phyloP scores from a whole-genome alignment of 768 basidiomycete species.

The Kwoniella sp. region DNA sequence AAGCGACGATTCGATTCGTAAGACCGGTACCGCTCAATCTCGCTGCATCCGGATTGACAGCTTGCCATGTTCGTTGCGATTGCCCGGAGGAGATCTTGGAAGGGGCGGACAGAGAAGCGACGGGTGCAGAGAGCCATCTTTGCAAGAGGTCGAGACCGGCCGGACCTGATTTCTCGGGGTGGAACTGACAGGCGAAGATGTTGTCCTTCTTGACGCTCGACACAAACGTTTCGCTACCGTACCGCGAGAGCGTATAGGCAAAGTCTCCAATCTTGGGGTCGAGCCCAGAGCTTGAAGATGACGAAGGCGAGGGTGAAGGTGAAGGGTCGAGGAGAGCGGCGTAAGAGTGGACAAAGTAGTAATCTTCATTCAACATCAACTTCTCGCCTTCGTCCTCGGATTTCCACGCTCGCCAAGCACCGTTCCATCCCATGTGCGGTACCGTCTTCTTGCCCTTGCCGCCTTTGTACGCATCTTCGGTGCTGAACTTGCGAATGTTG shows the following conservation, averaged over 20 bases:
- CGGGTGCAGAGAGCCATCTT: slow-evolving; percentile 68
- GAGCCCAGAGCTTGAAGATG: neutral
- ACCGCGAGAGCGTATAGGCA: slow-evolving; percentile 84
- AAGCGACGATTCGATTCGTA: slow-evolving; percentile 93
- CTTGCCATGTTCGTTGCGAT: slow-evolving; percentile 28
- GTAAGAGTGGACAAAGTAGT: slow-evolving; percentile 98
- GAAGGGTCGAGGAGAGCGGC: slow-evolving; percentile 55
- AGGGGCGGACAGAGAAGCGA: slow-evolving; percentile 32
- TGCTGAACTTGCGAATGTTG: slow-evolving; percentile 70
- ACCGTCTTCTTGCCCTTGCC: slow-evolving; percentile 69
- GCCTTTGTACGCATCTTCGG: slow-evolving; percentile 49
- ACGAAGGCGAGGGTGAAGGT: slow-evolving; percentile 24
- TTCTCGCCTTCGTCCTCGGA: slow-evolving; percentile 57
- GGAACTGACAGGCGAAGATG: slow-evolving; percentile 92
- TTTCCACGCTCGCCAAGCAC: slow-evolving; percentile 63
- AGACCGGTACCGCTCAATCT: slow-evolving; percentile 59
- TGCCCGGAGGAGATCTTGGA: slow-evolving; percentile 10
- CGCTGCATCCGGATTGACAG: slow-evolving; percentile 40
- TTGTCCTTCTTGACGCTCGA: slow-evolving; percentile 79
- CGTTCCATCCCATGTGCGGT: slow-evolving; percentile 98
- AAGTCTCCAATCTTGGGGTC: slow-evolving; percentile 63
- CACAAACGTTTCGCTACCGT: slow-evolving; percentile 89
- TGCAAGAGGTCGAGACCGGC: slow-evolving; percentile 80
- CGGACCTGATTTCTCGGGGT: slow-evolving; percentile 93
- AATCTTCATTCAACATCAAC: slow-evolving; percentile 62